Evolutionary conservation across 1,284 basidiomycete species (phyloP).

Genomic region (Vanrija sp.): DNA sequence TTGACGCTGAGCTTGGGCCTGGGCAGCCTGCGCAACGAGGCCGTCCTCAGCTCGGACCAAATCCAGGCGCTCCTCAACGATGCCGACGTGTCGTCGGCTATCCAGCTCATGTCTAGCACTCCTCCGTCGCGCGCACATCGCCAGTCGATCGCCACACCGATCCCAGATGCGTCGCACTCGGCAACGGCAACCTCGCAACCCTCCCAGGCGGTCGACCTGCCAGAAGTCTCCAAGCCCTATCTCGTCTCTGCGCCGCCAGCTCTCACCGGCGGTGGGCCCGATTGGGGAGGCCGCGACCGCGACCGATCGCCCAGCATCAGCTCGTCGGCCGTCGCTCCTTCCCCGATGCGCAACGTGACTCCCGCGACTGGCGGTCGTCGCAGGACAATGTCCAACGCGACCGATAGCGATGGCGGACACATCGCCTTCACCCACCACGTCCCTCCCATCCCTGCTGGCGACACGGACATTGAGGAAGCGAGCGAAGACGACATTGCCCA

Average conservation of each 20-base stretch:
- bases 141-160: constrained; percentile 2
- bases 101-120: constrained; percentile 24
- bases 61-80: constrained; percentile 36
- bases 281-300: constrained; percentile 18
- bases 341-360: constrained; percentile 6
- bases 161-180: neutral
- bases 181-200: constrained; percentile 1
- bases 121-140: too few relatives aligned
- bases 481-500: constrained; percentile 8
- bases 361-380: neutral
- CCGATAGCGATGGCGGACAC: constrained; percentile 29
- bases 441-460: neutral
- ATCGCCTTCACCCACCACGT: constrained; percentile 38
- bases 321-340: constrained; percentile 1
- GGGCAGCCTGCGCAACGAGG: constrained; percentile 13
- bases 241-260: constrained; percentile 39
- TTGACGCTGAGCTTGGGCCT: constrained; percentile 37
- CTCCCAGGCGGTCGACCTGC: neutral
- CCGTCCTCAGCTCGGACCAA: constrained; percentile 33
- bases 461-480: constrained; percentile 2
- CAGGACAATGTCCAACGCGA: constrained; percentile 1
- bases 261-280: constrained; percentile 17
- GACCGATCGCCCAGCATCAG: constrained; percentile 10
- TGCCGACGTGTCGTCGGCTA: constrained; percentile 35
- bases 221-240: constrained; percentile 19